Base-by-base conservation (phyloP, 2,329 filamentous ascomycete genomes). In the Botrytis sinoallii region DNA sequence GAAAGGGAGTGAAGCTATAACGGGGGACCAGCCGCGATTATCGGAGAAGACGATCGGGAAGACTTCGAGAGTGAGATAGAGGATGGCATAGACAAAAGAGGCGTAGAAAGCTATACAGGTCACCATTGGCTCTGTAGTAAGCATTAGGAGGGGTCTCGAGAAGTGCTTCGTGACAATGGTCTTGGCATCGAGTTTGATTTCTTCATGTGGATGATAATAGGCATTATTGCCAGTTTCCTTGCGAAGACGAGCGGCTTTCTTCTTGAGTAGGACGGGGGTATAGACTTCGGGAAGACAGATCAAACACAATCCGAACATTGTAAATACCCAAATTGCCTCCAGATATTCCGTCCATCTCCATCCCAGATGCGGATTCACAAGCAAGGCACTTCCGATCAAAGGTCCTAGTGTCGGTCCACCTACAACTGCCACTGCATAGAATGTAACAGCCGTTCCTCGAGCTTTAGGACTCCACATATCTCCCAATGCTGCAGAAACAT, bases 101-200 rank as follows among this genome's bases (percentile, higher is more conserved):
- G 90, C 88, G 90, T 92, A 93, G 5, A 92, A 83, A 0, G 88
- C 77, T 82, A 93, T 93, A 83, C 85, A 89, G 79, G 89, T 89
- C 0, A 90, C 87, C 20, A 90, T 87, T 0, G 88, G 87, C 75
- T 90, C 88, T 0, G 88, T 90, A 38, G 85, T 78, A 9, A 90
- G 84, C 7, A 90, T 84, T 75, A 10, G 82, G 76, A 84, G 70
- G 0, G 83, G 83, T 8, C 79, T 63, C 5, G 77, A 75, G 44
- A 80, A 76, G 22, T 80, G 79, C 70, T 80, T 80, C 9, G 78
- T 79, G 70, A 80, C 35, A 5, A 80, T 78, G 6, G 77, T 78
- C 46, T 79, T 79, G 9, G 75, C 72, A 66, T 77, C 73, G 2
- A 79, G 61, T 40, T 80, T 79, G 12, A 78, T 70, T 10, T 69